These are phyloP conservation scores for Dioscorea cayenensis DNA, from an alignment of 116 monocot genomes.

Conservation along the genomic window DNA sequence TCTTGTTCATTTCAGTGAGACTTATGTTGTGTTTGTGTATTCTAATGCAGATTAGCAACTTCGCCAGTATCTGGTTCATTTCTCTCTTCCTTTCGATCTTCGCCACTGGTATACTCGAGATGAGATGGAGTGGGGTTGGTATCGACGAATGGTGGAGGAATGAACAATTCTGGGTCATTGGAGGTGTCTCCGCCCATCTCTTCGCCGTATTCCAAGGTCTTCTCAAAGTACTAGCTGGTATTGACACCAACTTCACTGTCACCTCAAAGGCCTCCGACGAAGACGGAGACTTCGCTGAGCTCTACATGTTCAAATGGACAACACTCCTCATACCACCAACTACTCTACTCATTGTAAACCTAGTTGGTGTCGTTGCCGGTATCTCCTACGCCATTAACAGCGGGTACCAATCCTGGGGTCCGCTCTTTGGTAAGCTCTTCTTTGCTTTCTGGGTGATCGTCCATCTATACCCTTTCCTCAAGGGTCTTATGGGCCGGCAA, in stretches of 20 bases:
- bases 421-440: constrained; percentile 85
- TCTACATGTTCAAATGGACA: constrained; percentile 93
- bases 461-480: constrained; percentile 83
- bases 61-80: constrained; percentile 86
- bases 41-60: constrained; percentile 63
- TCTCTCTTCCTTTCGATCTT: constrained; percentile 89
- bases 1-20: background rate
- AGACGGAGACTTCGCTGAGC: constrained; percentile 75
- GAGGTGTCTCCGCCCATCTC: constrained; percentile 83
- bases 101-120: constrained; percentile 88
- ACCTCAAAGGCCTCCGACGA: constrained; percentile 89
- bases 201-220: constrained; percentile 88
- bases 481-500: constrained; percentile 88
- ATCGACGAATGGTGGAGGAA: constrained; percentile 97
- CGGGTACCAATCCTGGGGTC: constrained; percentile 90
- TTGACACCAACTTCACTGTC: constrained; percentile 90
- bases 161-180: constrained; percentile 87
- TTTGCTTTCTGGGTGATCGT: constrained; percentile 94
- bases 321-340: constrained; percentile 85
- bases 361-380: constrained; percentile 74
- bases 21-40: background rate
- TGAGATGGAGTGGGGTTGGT: constrained; percentile 92
- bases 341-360: constrained; percentile 73
- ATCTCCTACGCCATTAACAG: constrained; percentile 91
- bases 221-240: constrained; percentile 84